phyloP scores from a whole-genome alignment of 1,284 basidiomycete genomes.

The Volvariella surrecta region DNA sequence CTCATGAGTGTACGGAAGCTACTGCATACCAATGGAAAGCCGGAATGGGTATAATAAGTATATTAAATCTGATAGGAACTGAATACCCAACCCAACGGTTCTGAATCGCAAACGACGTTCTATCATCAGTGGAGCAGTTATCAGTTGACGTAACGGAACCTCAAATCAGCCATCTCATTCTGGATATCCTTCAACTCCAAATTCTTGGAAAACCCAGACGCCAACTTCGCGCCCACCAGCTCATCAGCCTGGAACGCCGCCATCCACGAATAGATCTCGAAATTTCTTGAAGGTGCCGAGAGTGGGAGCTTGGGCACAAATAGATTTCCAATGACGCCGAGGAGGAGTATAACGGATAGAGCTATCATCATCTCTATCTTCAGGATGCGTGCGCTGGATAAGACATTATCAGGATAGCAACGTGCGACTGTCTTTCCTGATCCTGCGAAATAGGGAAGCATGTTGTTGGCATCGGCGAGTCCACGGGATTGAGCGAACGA shows the following conservation, averaged over 20 bases:
- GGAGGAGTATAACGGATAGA: slow-evolving; percentile 14
- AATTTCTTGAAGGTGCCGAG: slow-evolving; percentile 24
- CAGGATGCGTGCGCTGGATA: slow-evolving; percentile 14
- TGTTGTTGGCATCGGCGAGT: slow-evolving; percentile 26
- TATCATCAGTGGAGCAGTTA: too few relatives aligned
- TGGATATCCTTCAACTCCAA: slow-evolving; percentile 22
- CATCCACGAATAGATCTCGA: slow-evolving; percentile 30
- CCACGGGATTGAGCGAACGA: slow-evolving; percentile 24
- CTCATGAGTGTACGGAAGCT: too few relatives aligned
- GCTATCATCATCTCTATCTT: slow-evolving; percentile 13
- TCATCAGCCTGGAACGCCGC: slow-evolving; percentile 28
- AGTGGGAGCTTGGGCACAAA: slow-evolving; percentile 28
- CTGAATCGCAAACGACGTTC: too few relatives aligned
- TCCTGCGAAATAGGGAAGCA: slow-evolving; percentile 32
- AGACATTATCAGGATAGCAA: slow-evolving; percentile 20
- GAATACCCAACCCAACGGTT: too few relatives aligned
- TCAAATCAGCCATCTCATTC: slow-evolving; percentile 19
- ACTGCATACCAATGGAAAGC: too few relatives aligned
- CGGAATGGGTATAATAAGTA: too few relatives aligned
- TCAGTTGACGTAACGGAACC: slow-evolving; percentile 12
- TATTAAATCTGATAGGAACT: too few relatives aligned
- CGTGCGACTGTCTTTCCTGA: slow-evolving; percentile 24
- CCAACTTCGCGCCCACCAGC: slow-evolving; percentile 17
- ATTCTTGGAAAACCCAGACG: slow-evolving; percentile 16
- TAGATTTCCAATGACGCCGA: slow-evolving; percentile 23